These are phyloP conservation scores for Stemphylium beticola DNA, from an alignment of 2,329 filamentous ascomycete genomes.

Conservation along the genomic window DNA sequence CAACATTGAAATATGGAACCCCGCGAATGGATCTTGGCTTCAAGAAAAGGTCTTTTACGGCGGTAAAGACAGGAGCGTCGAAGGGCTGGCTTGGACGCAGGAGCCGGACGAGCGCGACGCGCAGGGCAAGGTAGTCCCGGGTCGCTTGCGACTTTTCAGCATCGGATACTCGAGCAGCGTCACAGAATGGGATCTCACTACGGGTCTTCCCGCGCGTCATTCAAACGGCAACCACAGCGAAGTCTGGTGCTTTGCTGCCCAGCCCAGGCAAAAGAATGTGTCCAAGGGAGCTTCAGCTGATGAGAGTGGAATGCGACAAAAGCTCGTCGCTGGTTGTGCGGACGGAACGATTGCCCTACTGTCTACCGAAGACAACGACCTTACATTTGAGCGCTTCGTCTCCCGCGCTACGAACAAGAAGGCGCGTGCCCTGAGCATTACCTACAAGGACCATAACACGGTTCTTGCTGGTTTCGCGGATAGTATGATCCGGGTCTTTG, in stretches of 20 bases:
- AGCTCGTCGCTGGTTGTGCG: slow-evolving; percentile 86
- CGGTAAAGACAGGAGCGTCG: slow-evolving; percentile 83
- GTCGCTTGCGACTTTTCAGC: slow-evolving; percentile 87
- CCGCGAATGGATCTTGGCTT: slow-evolving; percentile 79
- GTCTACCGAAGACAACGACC: slow-evolving; percentile 81
- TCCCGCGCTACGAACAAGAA: slow-evolving; percentile 80
- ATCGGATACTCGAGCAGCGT: slow-evolving; percentile 92
- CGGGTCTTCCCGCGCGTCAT: slow-evolving; percentile 77
- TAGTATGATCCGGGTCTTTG: slow-evolving; percentile 89
- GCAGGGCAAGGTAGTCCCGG: slow-evolving; percentile 65
- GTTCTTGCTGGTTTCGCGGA: slow-evolving; percentile 95
- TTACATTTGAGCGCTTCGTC: slow-evolving; percentile 79
- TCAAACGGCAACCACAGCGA: slow-evolving; percentile 93
- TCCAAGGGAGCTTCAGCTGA: slow-evolving; percentile 24
- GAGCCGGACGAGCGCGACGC: slow-evolving; percentile 76
- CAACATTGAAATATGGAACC: slow-evolving; percentile 98
- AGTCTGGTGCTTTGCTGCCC: slow-evolving; percentile 93
- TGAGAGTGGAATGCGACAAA: slow-evolving; percentile 50
- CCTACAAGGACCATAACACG: slow-evolving; percentile 82
- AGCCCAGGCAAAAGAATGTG: slow-evolving; percentile 65
- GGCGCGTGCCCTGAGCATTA: slow-evolving; percentile 86
- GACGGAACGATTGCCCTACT: slow-evolving; percentile 89
- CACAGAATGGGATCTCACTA: slow-evolving; percentile 92
- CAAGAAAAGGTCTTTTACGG: slow-evolving; percentile 88
- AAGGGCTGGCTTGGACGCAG: slow-evolving; percentile 89